Evolutionary conservation across 1,284 basidiomycete genomes (phyloP).

Genomic region (Sporisorium sorghi): DNA sequence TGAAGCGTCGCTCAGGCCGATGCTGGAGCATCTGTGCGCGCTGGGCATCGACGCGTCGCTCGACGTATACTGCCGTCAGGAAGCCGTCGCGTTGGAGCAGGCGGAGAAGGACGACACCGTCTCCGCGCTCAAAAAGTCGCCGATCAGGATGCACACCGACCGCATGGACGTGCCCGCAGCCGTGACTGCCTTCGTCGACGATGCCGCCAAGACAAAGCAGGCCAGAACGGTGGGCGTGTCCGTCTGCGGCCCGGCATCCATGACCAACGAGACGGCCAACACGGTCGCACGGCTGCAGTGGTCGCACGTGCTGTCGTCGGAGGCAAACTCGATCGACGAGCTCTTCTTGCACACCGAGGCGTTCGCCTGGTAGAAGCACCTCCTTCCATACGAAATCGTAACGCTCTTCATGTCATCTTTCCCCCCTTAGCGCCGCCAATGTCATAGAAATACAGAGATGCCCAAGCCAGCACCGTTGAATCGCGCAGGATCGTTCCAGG

Average conservation of each 20-base stretch:
- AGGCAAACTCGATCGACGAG: conserved; percentile 17
- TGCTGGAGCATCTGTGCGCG: conserved; percentile 24
- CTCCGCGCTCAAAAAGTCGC: conserved; percentile 4
- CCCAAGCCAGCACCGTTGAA: conserved; percentile 34
- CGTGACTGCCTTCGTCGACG: conserved; percentile 15
- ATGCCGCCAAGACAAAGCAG: background rate
- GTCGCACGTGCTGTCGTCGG: conserved; percentile 25
- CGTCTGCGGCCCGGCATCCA: conserved; percentile 47
- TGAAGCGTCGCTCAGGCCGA: conserved; percentile 12
- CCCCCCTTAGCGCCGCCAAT: background rate
- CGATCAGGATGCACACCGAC: conserved; percentile 14
- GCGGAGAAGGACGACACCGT: background rate
- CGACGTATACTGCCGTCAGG: conserved; percentile 32
- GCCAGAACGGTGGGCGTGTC: conserved; percentile 24
- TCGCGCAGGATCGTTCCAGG: conserved; percentile 32
- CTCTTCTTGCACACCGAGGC: conserved; percentile 45
- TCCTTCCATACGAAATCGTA: background rate
- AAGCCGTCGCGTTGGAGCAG: background rate
- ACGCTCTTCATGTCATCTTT: background rate
- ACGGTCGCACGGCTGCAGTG: conserved; percentile 34
- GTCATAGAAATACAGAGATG: conserved; percentile 27
- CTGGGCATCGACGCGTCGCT: conserved; percentile 26
- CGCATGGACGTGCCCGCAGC: conserved; percentile 17
- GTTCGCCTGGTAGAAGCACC: conserved; percentile 35
- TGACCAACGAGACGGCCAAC: conserved; percentile 48